Evolutionary conservation across 2,329 filamentous ascomycete species (phyloP), one percentile per base, ranked within the genome.

Genomic region (Colletotrichum lupini): DNA sequence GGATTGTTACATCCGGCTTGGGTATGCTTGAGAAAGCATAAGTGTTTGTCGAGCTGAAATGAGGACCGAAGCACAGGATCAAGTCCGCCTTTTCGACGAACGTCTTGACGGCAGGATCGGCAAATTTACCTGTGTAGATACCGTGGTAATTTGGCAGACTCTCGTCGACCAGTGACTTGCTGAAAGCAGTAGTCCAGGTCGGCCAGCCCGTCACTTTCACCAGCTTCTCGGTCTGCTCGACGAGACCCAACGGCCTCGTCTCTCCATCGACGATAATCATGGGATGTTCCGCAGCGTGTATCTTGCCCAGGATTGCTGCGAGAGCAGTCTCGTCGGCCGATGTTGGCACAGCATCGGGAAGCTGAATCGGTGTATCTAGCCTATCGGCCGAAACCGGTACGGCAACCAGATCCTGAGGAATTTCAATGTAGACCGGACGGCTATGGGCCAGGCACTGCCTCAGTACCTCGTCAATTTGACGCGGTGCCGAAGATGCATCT

Each of bases 401-500:
- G 7, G 77, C 77, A 6, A 88, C 87, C 79, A 90, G 81, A 75
- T 91, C 89, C 14, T 85, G 83, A 0, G 89, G 89, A 5, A 91
- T 76, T 74, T 88, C 85, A 24, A 91, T 85, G 72, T 89, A 91
- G 1, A 89, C 89, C 0, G 89, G 89, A 2, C 87, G 83, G 68
- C 86, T 88, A 49, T 88, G 85, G 59, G 87, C 76, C 42, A 90
- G 79, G 58, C 87, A 89, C 69, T 88, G 83, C 68, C 81, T 80
- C 37, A 91, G 79, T 4, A 85, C 82, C 59, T 82, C 78, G 76
- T 91, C 89, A 30, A 91, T 88, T 69, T 87, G 83, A 30, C 84
- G 82, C 0, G 88, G 82, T 16, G 85, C 84, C 1, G 83, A 84
- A 3, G 79, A 75, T 1, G 85, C 79, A 72, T 90, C 85, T 57